phyloP scores from a whole-genome alignment of 208 protist genomes.

The Acanthamoeba royreba region DNA sequence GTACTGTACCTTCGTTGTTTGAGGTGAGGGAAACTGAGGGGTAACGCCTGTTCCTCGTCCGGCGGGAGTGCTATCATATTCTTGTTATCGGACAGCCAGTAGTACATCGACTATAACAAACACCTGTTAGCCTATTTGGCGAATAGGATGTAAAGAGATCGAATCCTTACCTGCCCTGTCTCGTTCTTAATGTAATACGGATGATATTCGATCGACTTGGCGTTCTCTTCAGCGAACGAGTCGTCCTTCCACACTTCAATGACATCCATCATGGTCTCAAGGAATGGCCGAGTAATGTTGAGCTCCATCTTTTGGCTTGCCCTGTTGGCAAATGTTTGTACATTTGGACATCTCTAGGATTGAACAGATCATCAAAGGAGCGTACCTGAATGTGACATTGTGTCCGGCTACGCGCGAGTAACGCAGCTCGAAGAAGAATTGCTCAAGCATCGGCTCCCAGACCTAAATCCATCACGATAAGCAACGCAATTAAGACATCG shows the following conservation, averaged over 20 bases:
- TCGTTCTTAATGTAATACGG: conserved; percentile 41
- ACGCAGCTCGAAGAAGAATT: conserved; percentile 1
- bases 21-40: not conserved
- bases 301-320: not conserved
- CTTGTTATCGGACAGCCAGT: conserved; percentile 23
- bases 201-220: conserved; percentile 8
- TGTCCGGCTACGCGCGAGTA: conserved; percentile 7
- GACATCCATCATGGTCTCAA: not conserved
- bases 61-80: not conserved
- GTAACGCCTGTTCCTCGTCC: not conserved
- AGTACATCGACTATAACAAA: conserved; percentile 34
- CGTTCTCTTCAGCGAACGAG: not conserved
- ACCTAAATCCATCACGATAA: not conserved
- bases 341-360: not conserved
- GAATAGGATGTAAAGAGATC: no score
- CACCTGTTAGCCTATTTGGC: no score
- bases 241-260: not conserved
- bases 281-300: conserved; percentile 12
- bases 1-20: conserved; percentile 31
- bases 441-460: conserved; percentile 23
- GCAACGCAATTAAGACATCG: not conserved
- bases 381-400: not conserved
- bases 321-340: not conserved
- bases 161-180: not conserved
- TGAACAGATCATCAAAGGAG: not conserved